Base-by-base conservation (phyloP, 305 asterid genomes). In the Fraxinus sp. region DNA sequence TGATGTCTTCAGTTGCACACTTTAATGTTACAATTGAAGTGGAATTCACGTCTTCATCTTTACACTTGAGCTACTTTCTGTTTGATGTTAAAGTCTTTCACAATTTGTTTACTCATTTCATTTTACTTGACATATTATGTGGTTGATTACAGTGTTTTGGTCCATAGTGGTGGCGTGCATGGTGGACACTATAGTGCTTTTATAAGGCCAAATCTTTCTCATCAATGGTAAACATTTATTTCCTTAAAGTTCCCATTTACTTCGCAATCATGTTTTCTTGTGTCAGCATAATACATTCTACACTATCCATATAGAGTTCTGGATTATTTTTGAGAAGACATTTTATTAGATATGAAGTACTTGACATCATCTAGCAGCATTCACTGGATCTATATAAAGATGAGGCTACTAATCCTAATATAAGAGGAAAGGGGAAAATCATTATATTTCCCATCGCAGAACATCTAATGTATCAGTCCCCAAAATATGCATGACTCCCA, bases 141-240 rank as follows among this genome's bases (percentile, higher is more conserved):
- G 41, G 52, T 78, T 84, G 70, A 73, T 88, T 66, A 84, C 95
- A 91, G 93, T 84, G 92, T 91, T 76, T 86, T 91, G 86, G 94
- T 91, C 86, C 94, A 91, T 84, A 91, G 93, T 71, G 94, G 94
- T 79, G 94, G 93, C 74, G 89, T 91, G 88, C 92, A 91, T 13
- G 90, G 93, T 71, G 94, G 94, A 20, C 93, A 90, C 82, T 91
- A 90, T 84, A 88, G 89, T 85, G 94, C 89, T 83, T 88, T 88
- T 83, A 87, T 90, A 84, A 81, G 91, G 89, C 92, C 93, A 77
- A 88, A 90, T 86, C 91, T 91, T 83, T 88, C 92, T 74, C 85
- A 83, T 83, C 88, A 89, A 81, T 91, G 95, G 95, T 91, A 87
- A 73, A 88, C 78, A 82, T 26, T 86, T 84, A 46, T 75, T 78